Evolutionary conservation across 345 rosid genomes (phyloP), one percentile per base, ranked within the genome.

Genomic region (Camelina hispida): DNA sequence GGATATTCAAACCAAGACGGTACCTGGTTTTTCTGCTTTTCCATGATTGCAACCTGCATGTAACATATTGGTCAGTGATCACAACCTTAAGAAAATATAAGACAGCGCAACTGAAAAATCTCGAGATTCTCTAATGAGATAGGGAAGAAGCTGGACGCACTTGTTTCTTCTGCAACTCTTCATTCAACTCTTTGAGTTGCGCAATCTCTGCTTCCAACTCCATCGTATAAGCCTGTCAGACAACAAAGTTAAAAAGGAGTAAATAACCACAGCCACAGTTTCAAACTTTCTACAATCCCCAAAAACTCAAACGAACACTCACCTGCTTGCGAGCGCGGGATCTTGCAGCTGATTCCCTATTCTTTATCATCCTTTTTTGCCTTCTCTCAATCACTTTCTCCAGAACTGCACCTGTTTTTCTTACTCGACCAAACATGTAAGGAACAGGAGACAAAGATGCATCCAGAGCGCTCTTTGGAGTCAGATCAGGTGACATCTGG

Each of bases 321-420:
- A 92, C 99, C 88, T 95, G 99, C 82, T 95, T 95, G 46, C 99
- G 99, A 74, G 99, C 99, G 5, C 99, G 89, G 32, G 99, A 95
- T 66, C 98, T 85, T 38, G 99, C 98, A 82, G 99, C 99, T 13
- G 99, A 92, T 78, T 95, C 98, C 79, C 99, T 87, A 54, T 95
- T 95, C 87, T 95, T 95, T 52, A 95, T 93, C 99, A 95, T 95
- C 83, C 99, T 90, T 79, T 86, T 89, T 63, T 93, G 98, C 83
- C 97, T 95, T 85, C 98, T 89, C 86, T 95, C 99, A 66, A 82
- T 92, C 81, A 89, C 99, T 81, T 90, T 95, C 86, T 95, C 99
- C 66, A 93, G 84, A 23, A 83, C 78, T 51, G 88, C 87, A 81
- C 83, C 72, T 16, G 85, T 66, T 74, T 83, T 96, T 65, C 94